Evolutionary conservation across 495 filamentous ascomycete species (phyloP), one percentile per base, ranked within the genome.

Genomic region (Penicillium coprophilum): DNA sequence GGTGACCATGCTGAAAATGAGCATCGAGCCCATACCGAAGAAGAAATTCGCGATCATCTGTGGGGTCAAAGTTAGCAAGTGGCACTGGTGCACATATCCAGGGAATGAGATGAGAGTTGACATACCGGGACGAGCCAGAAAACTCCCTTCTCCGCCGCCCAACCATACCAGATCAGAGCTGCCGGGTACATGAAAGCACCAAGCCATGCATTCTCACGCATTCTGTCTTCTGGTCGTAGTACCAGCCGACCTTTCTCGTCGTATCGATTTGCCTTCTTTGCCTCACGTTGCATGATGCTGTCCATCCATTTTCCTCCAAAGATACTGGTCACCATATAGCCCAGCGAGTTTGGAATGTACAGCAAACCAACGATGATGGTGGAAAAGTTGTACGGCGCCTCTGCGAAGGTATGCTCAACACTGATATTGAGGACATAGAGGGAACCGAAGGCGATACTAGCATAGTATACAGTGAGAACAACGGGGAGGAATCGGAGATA

Each of bases 381-480:
- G 2, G 75, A 68, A 74, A 85, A 97, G 62, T 79, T 80, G 71
- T 97, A 97, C 2, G 93, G 93, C 2, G 79, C 51, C 6, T 65
- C 61, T 13, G 82, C 84, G 71, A 96, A 97, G 10, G 87, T 87
- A 24, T 82, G 71, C 69, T 94, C 82, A 56, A 97, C 78, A 53
- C 85, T 86, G 68, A 97, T 88, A 71, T 96, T 97, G 63, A 96
- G 83, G 24, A 96, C 77, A 68, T 92, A 97, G 21, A 97, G 80
- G 0, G 85, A 81, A 40, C 85, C 85, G 63, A 96, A 97, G 32
- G 90, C 86, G 58, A 95, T 85, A 57, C 82, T 85, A 30, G 91
- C 88, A 57, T 88, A 91, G 77, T 86, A 90, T 30, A 97, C 91
- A 12, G 85, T 90, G 27, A 95, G 68, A 0, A 87, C 67, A 2